These are phyloP conservation scores for Phytophthora sojae DNA, from an alignment of 352 stramenopile species.

Conservation along the genomic window DNA sequence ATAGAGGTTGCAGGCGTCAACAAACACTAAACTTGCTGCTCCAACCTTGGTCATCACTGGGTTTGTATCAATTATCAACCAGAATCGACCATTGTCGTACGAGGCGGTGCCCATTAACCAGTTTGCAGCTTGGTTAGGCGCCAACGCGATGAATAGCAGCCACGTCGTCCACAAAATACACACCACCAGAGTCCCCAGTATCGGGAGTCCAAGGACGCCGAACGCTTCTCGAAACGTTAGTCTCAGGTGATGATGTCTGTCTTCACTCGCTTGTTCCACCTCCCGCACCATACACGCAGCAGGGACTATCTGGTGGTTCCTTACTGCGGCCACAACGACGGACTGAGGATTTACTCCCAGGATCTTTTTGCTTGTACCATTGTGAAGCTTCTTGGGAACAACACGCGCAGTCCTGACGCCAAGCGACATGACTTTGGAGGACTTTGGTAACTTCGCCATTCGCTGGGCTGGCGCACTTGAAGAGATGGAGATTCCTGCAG, in stretches of 20 bases:
- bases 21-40: constrained; percentile 14
- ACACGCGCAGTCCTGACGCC: not conserved
- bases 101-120: constrained; percentile 30
- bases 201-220: constrained; percentile 17
- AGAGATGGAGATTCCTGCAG: too few species aligned
- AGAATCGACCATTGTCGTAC: constrained; percentile 36
- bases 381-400: not conserved
- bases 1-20: constrained; percentile 20
- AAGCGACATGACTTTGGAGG: not conserved
- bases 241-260: not conserved
- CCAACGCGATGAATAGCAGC: constrained; percentile 22
- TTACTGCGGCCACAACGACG: constrained; percentile 2
- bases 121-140: constrained; percentile 32
- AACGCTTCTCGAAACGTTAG: constrained; percentile 26
- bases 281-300: not conserved
- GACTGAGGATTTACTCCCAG: not conserved
- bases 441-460: constrained; percentile 9
- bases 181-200: constrained; percentile 16
- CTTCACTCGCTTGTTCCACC: not conserved
- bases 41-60: constrained; percentile 14
- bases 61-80: constrained; percentile 30
- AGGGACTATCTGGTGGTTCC: constrained; percentile 17
- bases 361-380: not conserved
- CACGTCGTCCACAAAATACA: constrained; percentile 33
- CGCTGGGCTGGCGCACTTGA: too few species aligned